Conservation (phyloP, 805 yeast species). For the Spathaspora arborariae region DNA sequence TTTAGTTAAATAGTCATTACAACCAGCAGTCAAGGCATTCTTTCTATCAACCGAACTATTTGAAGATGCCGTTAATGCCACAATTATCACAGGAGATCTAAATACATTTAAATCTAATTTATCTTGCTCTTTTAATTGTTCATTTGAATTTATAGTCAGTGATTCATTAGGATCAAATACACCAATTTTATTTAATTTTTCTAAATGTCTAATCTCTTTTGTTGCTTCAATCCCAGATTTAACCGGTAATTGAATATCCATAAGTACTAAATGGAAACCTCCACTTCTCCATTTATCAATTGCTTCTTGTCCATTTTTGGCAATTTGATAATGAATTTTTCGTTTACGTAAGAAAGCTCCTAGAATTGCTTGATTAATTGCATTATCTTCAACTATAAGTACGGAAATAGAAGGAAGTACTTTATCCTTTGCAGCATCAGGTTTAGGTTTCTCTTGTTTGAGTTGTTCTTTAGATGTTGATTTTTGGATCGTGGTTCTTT, state of each 20-base stretch:
- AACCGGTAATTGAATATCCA: slow-evolving; percentile 97
- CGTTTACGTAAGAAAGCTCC: slow-evolving; percentile 85
- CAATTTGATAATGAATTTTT: slow-evolving; percentile 78
- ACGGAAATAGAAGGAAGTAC: slow-evolving; percentile 89
- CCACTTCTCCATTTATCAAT: slow-evolving; percentile 92
- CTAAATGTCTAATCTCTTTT: slow-evolving; percentile 82
- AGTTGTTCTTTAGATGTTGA: slow-evolving; percentile 5
- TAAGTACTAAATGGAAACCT: slow-evolving; percentile 88
- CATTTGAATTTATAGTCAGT: slow-evolving; percentile 14
- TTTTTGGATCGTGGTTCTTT: neutral
- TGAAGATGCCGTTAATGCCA: slow-evolving; percentile 92
- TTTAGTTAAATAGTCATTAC: slow-evolving; percentile 93
- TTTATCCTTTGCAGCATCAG: slow-evolving; percentile 31
- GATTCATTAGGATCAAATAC: slow-evolving; percentile 44
- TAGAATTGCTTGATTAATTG: slow-evolving; percentile 87
- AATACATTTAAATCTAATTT: slow-evolving; percentile 59
- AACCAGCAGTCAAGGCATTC: slow-evolving; percentile 93
- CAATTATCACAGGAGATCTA: slow-evolving; percentile 94
- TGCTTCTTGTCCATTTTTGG: slow-evolving; percentile 93
- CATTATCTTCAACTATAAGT: slow-evolving; percentile 92
- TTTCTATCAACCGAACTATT: slow-evolving; percentile 75
- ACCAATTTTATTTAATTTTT: slow-evolving; percentile 76
- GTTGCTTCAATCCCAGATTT: slow-evolving; percentile 96
- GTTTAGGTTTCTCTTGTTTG: neutral
- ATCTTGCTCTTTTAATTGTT: slow-evolving; percentile 42